A percentile compares a stretch with the other conserved stretches of the same genome.
Conservation (phyloP, 78 protist genomes). For the Dictyostelium brefeldianum region DNA sequence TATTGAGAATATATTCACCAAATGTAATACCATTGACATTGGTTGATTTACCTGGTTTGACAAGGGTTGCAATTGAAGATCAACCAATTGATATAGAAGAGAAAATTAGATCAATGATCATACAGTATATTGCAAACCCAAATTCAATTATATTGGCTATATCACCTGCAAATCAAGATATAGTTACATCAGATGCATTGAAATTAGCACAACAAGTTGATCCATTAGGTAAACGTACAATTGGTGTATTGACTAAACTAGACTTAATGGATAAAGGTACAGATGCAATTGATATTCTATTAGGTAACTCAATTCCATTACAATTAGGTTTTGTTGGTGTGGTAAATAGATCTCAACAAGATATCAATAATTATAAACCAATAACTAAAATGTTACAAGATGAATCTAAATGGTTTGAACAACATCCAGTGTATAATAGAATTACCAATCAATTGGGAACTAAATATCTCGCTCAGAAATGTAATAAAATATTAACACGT, state of each 20-base stretch:
- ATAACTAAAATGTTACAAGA: slow-evolving; percentile 59
- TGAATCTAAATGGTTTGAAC: slow-evolving; percentile 86
- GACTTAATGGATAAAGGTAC: slow-evolving; percentile 96
- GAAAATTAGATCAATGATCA: slow-evolving; percentile 87
- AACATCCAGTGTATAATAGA: slow-evolving; percentile 87
- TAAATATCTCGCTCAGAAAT: slow-evolving; percentile 67
- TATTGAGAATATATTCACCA: slow-evolving; percentile 92
- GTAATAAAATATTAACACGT: slow-evolving; percentile 82
- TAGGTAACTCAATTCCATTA: slow-evolving; percentile 84
- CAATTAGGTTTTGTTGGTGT: slow-evolving; percentile 92
- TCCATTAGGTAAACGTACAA: slow-evolving; percentile 93
- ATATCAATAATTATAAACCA: slow-evolving; percentile 62
- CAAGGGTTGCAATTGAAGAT: slow-evolving; percentile 94
- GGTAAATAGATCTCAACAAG: slow-evolving; percentile 93
- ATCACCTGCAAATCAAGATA: slow-evolving; percentile 96
- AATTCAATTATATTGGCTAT: slow-evolving; percentile 97
- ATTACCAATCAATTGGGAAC: slow-evolving; percentile 87
- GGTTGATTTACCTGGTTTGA: slow-evolving; percentile 99
- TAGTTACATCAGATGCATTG: slow-evolving; percentile 96
- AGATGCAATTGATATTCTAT: slow-evolving; percentile 93
- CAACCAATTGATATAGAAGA: slow-evolving; percentile 96
- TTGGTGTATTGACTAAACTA: slow-evolving; percentile 97
- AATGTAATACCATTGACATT: slow-evolving; percentile 96
- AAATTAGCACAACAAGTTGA: slow-evolving; percentile 93
- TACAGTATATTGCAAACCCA: slow-evolving; percentile 83